Base-by-base conservation (phyloP, 192 early-diverging fungal species). In the Gaertneriomyces semiglobifer region DNA sequence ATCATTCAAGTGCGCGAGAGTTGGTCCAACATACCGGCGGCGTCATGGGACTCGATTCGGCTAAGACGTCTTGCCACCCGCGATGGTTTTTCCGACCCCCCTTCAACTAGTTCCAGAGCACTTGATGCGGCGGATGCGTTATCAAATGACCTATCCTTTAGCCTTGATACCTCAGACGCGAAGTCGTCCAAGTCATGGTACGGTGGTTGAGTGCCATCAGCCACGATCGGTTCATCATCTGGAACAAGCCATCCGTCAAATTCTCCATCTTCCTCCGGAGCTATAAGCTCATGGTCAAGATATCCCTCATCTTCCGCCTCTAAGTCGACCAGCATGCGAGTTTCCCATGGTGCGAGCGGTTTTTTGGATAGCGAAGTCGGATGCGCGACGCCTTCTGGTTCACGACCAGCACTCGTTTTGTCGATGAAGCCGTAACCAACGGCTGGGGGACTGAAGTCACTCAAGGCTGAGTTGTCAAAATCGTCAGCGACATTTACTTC, bases 161-260 rank as follows among this genome's bases (percentile, higher is more conserved):
- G 18, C 48, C 2, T 12, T 50, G 48, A 18, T 50, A 18, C 18
- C 2, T 50, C 18, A 2, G 48, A 18, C 18, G 48, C 48, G 48
- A 18, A 50, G 1, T n/a, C 48, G 25, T 33, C 2, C 25, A 33
- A 33, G 25, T 33, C 25, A 33, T 33, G 25, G 25, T 33, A 33
- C 25, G 2, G 25, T 33, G 25, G 25, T 33, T 33, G 25, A 33
- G 25, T 33, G 25, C 25, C 25, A 33, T 33, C 25, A 33, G 25
- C 25, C 25, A 33, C 25, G 25, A 33, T 39, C 6, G 38, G 38
- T 20, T 71, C 69, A 51, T 62, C 51, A 44, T 71, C 69, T 5
- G 39, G 38, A 7, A 71, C 69, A 25, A 71, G 62, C 55, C 62
- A 71, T 3, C 69, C 69, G 44, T 71, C 69, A 52, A 71, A 71